Evolutionary conservation across 2,329 filamentous ascomycete genomes (phyloP), one percentile per base, ranked within the genome.

Genomic region (Paracamarosporium sp.): DNA sequence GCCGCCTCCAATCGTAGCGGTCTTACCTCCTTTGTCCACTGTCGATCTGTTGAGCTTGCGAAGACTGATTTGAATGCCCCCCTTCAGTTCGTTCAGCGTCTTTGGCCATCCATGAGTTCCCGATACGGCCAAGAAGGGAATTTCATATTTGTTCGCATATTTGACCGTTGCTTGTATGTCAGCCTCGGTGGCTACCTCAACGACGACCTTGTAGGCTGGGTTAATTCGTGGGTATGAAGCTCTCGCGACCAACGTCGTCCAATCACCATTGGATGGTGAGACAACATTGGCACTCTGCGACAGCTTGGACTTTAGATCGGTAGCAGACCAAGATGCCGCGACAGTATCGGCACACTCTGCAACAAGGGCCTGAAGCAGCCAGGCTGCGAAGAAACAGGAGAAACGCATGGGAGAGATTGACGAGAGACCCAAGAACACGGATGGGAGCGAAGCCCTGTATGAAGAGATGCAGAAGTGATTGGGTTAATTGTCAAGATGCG

Each of bases 71-170:
- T 71, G 60, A 8, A 77, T 60, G 1, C 73, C 75, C 47, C 65
- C 59, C 3, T 65, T 45, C 0, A 41, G 3, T 8, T 22, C 11
- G 17, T 24, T 41, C 4, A 41, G 20, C n/a, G 38, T 41, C 17
- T 6, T 22, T n/a, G 38, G 9, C 17, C 9, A 75, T 0, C 74
- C 72, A 65, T 79, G 77, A 2, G 70, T 61, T 12, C 70, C 71
- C 1, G 71, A 71, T 0, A 71, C 69, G 7, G 70, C 73, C 2
- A 79, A 64, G 43, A 79, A 77, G 0, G 74, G 67, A 13, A 78
- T 66, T 6, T 71, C 60, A 35, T 59, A 52, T 11, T 46, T 43
- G 48, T 56, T 60, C 8, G 65, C 65, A 20, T 55, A 47, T 0
- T 35, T 13, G 0, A 67, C 55, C 0, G 54, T 62, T 8, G 20